These are phyloP conservation scores for Diaporthe velutina DNA, from an alignment of 2,329 filamentous ascomycete genomes.

Conservation along the genomic window DNA sequence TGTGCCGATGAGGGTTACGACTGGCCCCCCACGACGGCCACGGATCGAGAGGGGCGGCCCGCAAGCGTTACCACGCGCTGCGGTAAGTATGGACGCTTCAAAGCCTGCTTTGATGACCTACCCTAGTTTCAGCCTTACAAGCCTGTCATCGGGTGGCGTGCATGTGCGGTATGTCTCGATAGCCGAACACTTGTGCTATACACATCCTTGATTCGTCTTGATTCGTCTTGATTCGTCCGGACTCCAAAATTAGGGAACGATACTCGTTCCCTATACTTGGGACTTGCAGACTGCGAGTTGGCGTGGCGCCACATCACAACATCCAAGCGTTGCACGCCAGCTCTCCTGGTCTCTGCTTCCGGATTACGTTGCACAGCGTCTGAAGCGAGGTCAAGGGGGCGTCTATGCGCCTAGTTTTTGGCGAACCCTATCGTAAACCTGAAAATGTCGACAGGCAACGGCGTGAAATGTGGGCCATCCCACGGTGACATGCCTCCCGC, in stretches of 20 bases:
- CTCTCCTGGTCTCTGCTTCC: neutral
- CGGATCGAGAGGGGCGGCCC: neutral
- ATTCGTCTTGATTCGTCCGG: neutral
- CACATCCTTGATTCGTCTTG: neutral
- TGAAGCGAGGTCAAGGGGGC: too few species aligned
- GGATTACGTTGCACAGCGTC: neutral
- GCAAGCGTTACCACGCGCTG: neutral
- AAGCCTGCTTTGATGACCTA: neutral
- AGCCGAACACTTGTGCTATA: neutral
- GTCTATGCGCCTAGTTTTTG: neutral
- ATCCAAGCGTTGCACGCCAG: neutral
- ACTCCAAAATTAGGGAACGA: neutral
- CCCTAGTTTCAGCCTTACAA: constrained; percentile 6
- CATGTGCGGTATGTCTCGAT: neutral
- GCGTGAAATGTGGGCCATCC: neutral
- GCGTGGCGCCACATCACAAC: neutral
- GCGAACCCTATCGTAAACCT: neutral
- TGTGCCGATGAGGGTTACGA: neutral
- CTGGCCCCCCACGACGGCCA: neutral
- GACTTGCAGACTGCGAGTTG: neutral
- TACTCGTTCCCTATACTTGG: too few species aligned
- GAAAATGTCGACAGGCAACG: neutral
- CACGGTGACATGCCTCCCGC: neutral
- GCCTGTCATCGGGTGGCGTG: neutral
- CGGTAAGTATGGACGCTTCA: neutral